Evolutionary conservation across 176 grass and related monocot species (phyloP), one percentile per base, ranked within the genome.

Genomic region (Tillandsia fasciculata): DNA sequence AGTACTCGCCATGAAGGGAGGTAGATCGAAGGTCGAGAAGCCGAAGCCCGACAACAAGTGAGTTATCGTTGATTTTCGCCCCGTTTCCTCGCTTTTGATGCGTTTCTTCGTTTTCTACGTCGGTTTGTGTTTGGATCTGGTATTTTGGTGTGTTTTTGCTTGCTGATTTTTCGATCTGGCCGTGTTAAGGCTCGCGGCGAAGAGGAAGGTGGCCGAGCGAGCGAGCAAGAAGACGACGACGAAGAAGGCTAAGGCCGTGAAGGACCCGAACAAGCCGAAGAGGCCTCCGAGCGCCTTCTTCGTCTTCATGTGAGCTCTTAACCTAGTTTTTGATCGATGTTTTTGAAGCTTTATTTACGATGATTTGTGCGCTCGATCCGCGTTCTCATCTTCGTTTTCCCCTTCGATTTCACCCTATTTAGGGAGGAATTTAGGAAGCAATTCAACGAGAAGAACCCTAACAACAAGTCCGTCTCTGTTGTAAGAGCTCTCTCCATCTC

Each of bases 221-320:
- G 76, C 84, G 64, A 76, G 23, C 17, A 75, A 64, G 77, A 82
- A 77, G 61, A 65, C 48, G 6, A 65, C 48, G 6, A 65, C 28
- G 6, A 81, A 86, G 77, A 91, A 81, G 71, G 85, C 66, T 0
- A 90, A 90, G 84, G 79, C 84, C 52, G 87, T 48, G 6, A 91
- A 91, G 80, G 91, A 96, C 80, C 87, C 91, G 10, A 88, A 88
- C 91, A 96, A 96, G 75, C 91, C 87, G 14, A 96, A 96, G 87
- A 83, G 87, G 77, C 84, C 87, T 14, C 82, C 91, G 42, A 88
- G 82, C 56, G 91, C 87, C 54, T 96, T 96, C 85, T 96, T 96
- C 71, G 91, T 96, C 0, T 96, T 96, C 80, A 91, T 96, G 91
- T 96, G 12, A 78, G 72, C 2, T 18, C 12, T 0, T 3, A 0